Evolutionary conservation across 148 eudicot species (phyloP).

Genomic region (Cornus controversa): DNA sequence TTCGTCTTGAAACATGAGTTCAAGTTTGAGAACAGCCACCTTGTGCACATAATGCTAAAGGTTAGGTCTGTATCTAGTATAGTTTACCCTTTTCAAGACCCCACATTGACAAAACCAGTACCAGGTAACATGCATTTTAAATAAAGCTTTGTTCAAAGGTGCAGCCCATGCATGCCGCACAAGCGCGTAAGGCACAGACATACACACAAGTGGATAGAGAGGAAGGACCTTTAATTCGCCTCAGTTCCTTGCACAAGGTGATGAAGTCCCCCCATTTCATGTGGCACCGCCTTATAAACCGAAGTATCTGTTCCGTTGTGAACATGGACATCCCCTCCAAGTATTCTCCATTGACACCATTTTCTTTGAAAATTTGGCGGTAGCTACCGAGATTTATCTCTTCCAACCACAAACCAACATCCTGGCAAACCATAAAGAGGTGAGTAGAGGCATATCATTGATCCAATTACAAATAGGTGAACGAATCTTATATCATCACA

Average conservation of each 20-base stretch:
- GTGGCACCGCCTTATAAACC: conserved; percentile 94
- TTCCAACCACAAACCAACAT: conserved; percentile 96
- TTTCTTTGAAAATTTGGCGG: conserved; percentile 72
- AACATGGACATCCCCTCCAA: conserved; percentile 99
- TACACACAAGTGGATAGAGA: background rate
- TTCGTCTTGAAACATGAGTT: too few species aligned
- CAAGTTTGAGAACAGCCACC: too few species aligned
- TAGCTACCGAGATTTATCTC: conserved; percentile 86
- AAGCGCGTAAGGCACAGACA: too few species aligned
- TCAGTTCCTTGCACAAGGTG: conserved; percentile 91
- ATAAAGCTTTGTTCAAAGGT: too few species aligned
- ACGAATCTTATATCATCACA: background rate
- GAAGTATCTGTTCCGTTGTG: conserved; percentile 91
- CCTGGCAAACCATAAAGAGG: conserved; percentile 41
- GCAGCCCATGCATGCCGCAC: too few species aligned
- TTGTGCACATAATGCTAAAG: too few species aligned
- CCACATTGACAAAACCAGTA: too few species aligned
- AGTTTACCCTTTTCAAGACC: too few species aligned
- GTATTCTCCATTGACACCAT: conserved; percentile 93
- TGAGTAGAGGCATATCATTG: background rate
- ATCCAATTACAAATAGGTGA: background rate
- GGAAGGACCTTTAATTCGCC: conserved; percentile 82
- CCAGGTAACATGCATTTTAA: too few species aligned
- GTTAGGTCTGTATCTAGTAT: too few species aligned
- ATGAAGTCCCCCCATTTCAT: conserved; percentile 99